Conservation (phyloP, 2,329 filamentous ascomycete genomes). For the Incumbomyces lentus region DNA sequence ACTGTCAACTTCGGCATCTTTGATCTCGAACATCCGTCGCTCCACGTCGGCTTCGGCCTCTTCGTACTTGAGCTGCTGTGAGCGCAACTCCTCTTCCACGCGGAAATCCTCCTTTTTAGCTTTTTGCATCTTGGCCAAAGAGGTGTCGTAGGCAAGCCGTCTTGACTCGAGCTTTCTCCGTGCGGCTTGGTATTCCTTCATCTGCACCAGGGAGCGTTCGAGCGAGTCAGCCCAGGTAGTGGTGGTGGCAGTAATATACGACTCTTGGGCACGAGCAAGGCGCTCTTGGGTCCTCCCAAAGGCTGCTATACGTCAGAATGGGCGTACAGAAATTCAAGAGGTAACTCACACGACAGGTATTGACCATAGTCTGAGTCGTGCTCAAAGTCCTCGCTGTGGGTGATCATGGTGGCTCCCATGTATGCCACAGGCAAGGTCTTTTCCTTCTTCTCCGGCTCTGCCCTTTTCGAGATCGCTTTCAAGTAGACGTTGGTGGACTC, state of each 20-base stretch:
- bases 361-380: conserved; percentile 82
- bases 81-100: conserved; percentile 81
- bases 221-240: conserved; percentile 83
- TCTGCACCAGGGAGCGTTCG: conserved; percentile 78
- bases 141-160: conserved; percentile 82
- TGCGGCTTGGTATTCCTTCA: conserved; percentile 92
- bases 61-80: conserved; percentile 90
- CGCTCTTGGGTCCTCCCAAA: conserved; percentile 82
- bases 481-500: conserved; percentile 75
- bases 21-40: conserved; percentile 91
- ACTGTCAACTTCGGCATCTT: conserved; percentile 77
- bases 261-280: conserved; percentile 74
- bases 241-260: conserved; percentile 66
- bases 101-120: conserved; percentile 88
- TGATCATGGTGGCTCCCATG: conserved; percentile 74
- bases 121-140: conserved; percentile 82
- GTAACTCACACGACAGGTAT: conserved; percentile 57
- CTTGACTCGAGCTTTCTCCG: conserved; percentile 91
- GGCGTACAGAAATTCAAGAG: no score
- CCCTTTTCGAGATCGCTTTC: conserved; percentile 76
- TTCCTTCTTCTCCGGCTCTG: conserved; percentile 77
- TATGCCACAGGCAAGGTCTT: conserved; percentile 71
- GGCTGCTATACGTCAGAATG: conserved; percentile 32
- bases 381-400: conserved; percentile 87
- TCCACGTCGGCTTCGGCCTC: conserved; percentile 87